Conservation (phyloP, 805 yeast species). For the Zygoascus bituminiphila region DNA sequence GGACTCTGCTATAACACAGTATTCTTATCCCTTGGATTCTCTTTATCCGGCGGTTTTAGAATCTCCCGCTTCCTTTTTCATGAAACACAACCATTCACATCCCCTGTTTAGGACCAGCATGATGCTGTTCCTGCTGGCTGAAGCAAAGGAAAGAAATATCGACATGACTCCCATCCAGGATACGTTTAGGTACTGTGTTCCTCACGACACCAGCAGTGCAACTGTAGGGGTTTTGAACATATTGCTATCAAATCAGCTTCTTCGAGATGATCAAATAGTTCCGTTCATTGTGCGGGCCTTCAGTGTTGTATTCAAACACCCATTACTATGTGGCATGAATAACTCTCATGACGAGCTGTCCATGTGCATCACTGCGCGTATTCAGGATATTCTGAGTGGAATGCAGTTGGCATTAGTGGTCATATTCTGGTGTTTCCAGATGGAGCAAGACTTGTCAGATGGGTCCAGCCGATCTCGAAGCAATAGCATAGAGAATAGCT, state of each 20-base stretch:
- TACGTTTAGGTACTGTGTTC: slow-evolving; percentile 17
- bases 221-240: slow-evolving; percentile 10
- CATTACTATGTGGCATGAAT: background rate
- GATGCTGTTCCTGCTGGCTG: slow-evolving; percentile 14
- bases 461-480: background rate
- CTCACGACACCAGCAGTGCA: slow-evolving; percentile 18
- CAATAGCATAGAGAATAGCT: background rate
- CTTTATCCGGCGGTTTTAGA: background rate
- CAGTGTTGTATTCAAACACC: slow-evolving; percentile 1
- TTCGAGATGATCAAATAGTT: slow-evolving; percentile 12
- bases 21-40: background rate
- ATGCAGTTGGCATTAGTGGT: slow-evolving; percentile 22
- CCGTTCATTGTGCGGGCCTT: slow-evolving; percentile 20
- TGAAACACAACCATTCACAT: slow-evolving; percentile 10
- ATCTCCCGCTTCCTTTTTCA: background rate
- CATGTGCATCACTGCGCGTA: background rate
- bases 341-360: background rate
- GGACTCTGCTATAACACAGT: background rate
- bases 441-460: slow-evolving; percentile 19
- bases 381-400: slow-evolving; percentile 12
- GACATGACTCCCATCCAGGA: slow-evolving; percentile 17
- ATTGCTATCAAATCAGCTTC: slow-evolving; percentile 10
- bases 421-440: slow-evolving; percentile 24
- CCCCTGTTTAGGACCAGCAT: slow-evolving; percentile 17
- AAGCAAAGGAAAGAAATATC: slow-evolving; percentile 9